Conservation (phyloP, 1,139 yeast genomes). For the Diutina siamensis region DNA sequence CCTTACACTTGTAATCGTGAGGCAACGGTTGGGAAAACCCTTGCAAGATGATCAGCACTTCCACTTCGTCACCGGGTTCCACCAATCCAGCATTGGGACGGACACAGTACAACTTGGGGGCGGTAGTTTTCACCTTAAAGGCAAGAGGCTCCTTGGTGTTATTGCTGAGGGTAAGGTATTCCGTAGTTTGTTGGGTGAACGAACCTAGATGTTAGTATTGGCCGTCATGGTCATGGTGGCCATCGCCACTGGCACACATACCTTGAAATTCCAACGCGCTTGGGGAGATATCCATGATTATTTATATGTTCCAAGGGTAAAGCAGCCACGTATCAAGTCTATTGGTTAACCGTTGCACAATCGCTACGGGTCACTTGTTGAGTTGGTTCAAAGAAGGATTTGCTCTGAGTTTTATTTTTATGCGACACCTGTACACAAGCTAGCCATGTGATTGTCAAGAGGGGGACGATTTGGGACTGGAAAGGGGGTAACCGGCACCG, state of each 20-base stretch:
- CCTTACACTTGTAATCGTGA: constrained; percentile 68
- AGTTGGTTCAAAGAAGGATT: neutral
- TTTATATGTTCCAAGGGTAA: neutral
- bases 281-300: constrained; percentile 49
- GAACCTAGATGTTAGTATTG: constrained; percentile 38
- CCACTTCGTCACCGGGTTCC: constrained; percentile 59
- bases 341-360: neutral
- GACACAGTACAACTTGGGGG: constrained; percentile 92
- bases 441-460: neutral
- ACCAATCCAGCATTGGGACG: constrained; percentile 87
- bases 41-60: constrained; percentile 76
- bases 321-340: neutral
- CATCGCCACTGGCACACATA: constrained; percentile 21
- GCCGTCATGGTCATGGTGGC: constrained; percentile 11
- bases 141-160: constrained; percentile 54
- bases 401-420: constrained; percentile 5
- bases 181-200: constrained; percentile 62
- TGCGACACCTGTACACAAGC: neutral
- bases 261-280: constrained; percentile 58
- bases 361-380: neutral
- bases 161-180: constrained; percentile 58
- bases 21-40: constrained; percentile 72
- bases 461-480: neutral
- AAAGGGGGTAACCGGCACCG: neutral
- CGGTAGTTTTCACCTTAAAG: constrained; percentile 95